Conservation (phyloP, 116 monocot genomes). For the Cymodocea nodosa region DNA sequence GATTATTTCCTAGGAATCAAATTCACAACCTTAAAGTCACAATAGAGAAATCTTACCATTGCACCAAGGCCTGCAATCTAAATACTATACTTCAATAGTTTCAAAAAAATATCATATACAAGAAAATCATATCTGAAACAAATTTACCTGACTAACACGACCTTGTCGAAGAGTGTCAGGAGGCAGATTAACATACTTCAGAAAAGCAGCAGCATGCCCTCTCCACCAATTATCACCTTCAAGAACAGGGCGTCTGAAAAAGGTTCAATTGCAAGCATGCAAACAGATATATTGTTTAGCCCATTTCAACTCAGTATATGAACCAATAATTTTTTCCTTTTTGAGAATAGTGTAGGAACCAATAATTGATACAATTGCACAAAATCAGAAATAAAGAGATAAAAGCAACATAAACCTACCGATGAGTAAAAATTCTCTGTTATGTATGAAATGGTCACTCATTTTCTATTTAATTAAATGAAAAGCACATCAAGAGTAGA, state of each 20-base stretch:
- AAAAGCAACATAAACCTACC: neutral
- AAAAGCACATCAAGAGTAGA: neutral
- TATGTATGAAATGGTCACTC: neutral
- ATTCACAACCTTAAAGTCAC: no score
- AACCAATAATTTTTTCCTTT: no score
- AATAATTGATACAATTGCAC: neutral
- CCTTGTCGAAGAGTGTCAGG: constrained; percentile 61
- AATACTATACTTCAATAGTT: no score
- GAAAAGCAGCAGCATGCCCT: constrained; percentile 94
- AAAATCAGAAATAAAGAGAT: neutral
- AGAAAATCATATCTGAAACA: neutral
- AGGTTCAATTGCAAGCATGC: neutral
- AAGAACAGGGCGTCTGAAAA: constrained; percentile 67
- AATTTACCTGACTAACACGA: constrained; percentile 71
- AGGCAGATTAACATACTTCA: constrained; percentile 58
- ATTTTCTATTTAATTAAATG: neutral
- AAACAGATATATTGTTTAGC: neutral
- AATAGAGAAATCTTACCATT: no score
- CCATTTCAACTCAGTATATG: neutral
- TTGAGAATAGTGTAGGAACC: no score
- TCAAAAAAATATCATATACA: no score
- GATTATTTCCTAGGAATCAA: no score
- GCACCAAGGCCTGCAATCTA: no score
- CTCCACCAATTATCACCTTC: constrained; percentile 99
- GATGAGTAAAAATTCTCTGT: neutral